Evolutionary conservation across 1,139 yeast genomes (phyloP), one percentile per base, ranked within the genome.

Genomic region (Taiozyma sp.): DNA sequence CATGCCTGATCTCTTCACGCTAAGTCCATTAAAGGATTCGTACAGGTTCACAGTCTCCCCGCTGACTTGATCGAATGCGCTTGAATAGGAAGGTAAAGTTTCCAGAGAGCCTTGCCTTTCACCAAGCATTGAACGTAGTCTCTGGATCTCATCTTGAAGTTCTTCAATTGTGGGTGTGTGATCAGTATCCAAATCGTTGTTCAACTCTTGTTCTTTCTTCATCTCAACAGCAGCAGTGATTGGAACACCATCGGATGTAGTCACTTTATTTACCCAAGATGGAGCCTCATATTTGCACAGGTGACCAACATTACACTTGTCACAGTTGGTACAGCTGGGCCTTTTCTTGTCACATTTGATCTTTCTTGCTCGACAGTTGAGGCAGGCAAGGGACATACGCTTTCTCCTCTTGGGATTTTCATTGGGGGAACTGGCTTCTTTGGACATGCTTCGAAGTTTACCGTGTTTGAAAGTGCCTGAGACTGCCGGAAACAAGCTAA

Each of bases 371-470:
- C 58, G 59, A 49, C 65, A 62, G 24, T 59, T 62, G 40, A 56
- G 48, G 34, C 65, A 62, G 2, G 60, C 65, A 4, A 62, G 59
- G 3, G 63, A 58, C 64, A 62, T 61, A 4, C 65, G 56, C 46
- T 57, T 63, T 22, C 63, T 50, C 50, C 60, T 61, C 54, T 58
- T 60, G 9, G 61, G 59, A 48, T 47, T 51, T 38, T 43, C 44
- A 13, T 40, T 46, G 16, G 19, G 30, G 6, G 19, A 12, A 13
- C 6, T 30, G 14, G n/a, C 8, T 39, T 8, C 29, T 9, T 24
- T 10, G 19, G 41, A 38, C 27, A 40, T 40, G 30, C 12, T 29
- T 29, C 12, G 12, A 12, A 12, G 30, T 29, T 12, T 9, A 29
- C 3, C 13, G 12, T 29, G 12, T 8, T 29, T 29, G 30, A 2